These are phyloP conservation scores for Myxozyma sirexii DNA, from an alignment of 805 yeast species.

Conservation along the genomic window DNA sequence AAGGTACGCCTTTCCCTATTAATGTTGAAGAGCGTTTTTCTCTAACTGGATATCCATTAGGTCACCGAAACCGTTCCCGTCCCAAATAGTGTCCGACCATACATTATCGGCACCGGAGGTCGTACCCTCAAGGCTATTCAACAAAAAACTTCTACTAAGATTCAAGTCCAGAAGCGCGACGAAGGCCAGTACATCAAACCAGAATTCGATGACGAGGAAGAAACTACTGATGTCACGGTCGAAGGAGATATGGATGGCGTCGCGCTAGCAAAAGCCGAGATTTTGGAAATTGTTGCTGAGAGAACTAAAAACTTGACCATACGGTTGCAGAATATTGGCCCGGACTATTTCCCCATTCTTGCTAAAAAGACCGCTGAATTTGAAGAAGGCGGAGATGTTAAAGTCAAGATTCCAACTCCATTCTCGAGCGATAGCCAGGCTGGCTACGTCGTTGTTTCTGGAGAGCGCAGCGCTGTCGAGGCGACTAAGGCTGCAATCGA, in stretches of 20 bases:
- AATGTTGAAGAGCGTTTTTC: background rate
- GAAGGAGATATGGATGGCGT: constrained; percentile 88
- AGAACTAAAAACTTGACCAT: constrained; percentile 35
- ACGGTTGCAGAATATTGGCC: constrained; percentile 30
- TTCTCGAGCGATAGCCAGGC: constrained; percentile 39
- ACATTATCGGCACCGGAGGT: constrained; percentile 87
- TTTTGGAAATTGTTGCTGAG: constrained; percentile 72
- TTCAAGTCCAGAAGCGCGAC: constrained; percentile 59
- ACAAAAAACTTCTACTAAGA: constrained; percentile 64
- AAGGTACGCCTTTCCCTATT: constrained; percentile 52
- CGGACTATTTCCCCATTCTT: constrained; percentile 40
- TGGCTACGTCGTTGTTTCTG: constrained; percentile 59
- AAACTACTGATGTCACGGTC: constrained; percentile 61
- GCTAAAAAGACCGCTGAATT: constrained; percentile 44
- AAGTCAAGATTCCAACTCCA: constrained; percentile 32
- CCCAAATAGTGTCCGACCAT: constrained; percentile 76
- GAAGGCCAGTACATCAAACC: constrained; percentile 36
- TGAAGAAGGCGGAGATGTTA: constrained; percentile 39
- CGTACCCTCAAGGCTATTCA: constrained; percentile 76
- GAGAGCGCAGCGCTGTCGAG: constrained; percentile 69
- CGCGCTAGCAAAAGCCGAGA: constrained; percentile 67
- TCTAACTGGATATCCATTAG: background rate
- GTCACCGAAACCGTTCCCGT: constrained; percentile 56
- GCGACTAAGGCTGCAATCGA: constrained; percentile 57
- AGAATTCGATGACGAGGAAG: constrained; percentile 60